Conservation (phyloP, 441 rosid genomes). For the Populus trichocarpa region DNA sequence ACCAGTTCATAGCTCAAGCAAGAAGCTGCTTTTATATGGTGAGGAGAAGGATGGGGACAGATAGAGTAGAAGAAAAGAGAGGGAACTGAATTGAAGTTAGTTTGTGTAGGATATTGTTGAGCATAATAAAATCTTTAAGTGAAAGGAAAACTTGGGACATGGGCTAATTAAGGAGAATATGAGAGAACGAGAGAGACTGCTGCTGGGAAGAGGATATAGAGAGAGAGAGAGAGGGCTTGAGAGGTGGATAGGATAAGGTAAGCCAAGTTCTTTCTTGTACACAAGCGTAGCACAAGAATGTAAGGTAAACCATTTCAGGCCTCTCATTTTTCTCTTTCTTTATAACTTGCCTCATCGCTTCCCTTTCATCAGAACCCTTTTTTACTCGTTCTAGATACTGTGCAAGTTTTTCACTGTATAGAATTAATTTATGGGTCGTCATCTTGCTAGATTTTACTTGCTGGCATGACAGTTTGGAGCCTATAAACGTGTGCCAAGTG, state of each 20-base stretch:
- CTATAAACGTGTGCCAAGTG: not conserved
- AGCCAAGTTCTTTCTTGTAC: slow-evolving; percentile 28
- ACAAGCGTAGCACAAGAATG: slow-evolving; percentile 24
- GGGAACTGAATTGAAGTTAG: slow-evolving; percentile 1
- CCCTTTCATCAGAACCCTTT: not conserved
- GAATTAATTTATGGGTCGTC: not conserved
- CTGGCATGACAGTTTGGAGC: not conserved
- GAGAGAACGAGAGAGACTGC: not conserved
- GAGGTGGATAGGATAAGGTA: slow-evolving; percentile 74
- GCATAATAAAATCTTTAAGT: not conserved
- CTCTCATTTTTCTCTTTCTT: slow-evolving; percentile 50
- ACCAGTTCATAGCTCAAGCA: not conserved
- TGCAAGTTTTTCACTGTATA: not conserved
- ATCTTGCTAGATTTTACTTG: not conserved
- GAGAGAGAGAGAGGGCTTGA: slow-evolving; percentile 12
- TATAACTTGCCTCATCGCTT: slow-evolving; percentile 1
- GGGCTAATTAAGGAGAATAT: slow-evolving; percentile 4
- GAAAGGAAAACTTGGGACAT: slow-evolving; percentile 14
- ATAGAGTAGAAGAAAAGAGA: not conserved
- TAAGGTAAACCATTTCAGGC: slow-evolving; percentile 57
- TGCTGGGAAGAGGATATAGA: slow-evolving; percentile 20
- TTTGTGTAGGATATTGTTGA: not conserved
- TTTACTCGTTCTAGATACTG: not conserved
- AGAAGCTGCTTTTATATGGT: not conserved
- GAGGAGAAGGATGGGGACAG: not conserved